These are phyloP conservation scores for Agapanthus africanus DNA, from an alignment of 106 monocot species.

Conservation along the genomic window DNA sequence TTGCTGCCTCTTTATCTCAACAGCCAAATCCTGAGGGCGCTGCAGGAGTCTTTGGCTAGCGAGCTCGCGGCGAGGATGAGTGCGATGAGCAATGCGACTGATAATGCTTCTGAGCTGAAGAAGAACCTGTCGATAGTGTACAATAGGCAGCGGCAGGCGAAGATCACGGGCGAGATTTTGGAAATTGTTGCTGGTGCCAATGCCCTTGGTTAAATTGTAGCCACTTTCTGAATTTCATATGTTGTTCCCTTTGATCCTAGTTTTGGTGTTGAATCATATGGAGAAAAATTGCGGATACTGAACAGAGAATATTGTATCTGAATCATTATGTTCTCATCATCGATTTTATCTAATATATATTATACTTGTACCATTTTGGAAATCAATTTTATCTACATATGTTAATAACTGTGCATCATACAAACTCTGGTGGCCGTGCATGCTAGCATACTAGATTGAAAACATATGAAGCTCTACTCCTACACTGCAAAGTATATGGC, in stretches of 20 bases:
- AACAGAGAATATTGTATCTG: neutral
- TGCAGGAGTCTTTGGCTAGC: conserved; percentile 92
- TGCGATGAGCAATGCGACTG: conserved; percentile 87
- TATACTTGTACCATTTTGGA: conserved; percentile 15
- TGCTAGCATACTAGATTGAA: too few relatives aligned
- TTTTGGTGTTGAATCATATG: conserved; percentile 5
- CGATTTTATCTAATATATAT: neutral
- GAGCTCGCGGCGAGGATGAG: conserved; percentile 92
- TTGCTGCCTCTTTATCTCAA: conserved; percentile 87
- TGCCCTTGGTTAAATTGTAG: conserved; percentile 32
- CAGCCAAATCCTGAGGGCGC: conserved; percentile 81
- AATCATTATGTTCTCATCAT: neutral
- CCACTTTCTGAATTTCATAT: neutral
- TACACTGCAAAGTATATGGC: too few relatives aligned
- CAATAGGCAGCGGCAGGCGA: conserved; percentile 80
- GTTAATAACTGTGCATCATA: too few relatives aligned
- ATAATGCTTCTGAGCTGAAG: conserved; percentile 74
- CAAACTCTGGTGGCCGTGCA: too few relatives aligned
- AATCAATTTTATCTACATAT: too few relatives aligned
- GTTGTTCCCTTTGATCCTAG: neutral
- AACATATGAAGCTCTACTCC: too few relatives aligned
- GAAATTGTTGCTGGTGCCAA: conserved; percentile 91
- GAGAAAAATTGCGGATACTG: conserved; percentile 5
- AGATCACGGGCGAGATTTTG: conserved; percentile 91
- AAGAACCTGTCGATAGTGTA: conserved; percentile 43